Evolutionary conservation across 2,329 filamentous ascomycete genomes (phyloP), one percentile per base, ranked within the genome.

Genomic region (Fusarium pseudonygamai): DNA sequence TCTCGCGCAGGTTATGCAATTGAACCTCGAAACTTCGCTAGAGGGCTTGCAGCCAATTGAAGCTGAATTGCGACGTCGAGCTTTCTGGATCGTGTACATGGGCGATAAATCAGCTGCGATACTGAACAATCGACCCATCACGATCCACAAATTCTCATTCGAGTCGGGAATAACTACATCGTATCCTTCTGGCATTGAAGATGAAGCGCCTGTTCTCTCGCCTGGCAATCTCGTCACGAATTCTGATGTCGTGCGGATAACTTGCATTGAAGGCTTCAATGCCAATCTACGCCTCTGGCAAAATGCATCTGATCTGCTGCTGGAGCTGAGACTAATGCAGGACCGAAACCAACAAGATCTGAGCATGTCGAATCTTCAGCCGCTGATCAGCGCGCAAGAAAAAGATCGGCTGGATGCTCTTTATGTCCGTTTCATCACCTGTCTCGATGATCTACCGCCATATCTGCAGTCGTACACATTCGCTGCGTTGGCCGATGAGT

Each of bases 111-210:
- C 81, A 1, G 81, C 82, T 0, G 80, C 81, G 0, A 80, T 83
- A 14, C 64, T 84, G 10, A 84, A 84, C 56, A 81, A 82, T 8
- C 79, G 82, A 0, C 83, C 84, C 6, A 84, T 85, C 8, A 84
- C 83, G 1, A 81, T 86, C 16, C 83, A 85, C 71, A 82, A 83
- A 49, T 84, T 81, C 66, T 84, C 81, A 2, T 83, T 84, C 55
- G 81, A 84, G 32, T 75, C 78, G 1, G 82, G 81, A 12, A 84
- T 85, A 26, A 84, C 82, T 0, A 82, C 81, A 0, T 69, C 75
- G 1, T 82, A 81, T 47, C 81, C 80, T 2, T 77, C 77, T 4
- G 80, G 79, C 8, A 78, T 81, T 14, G 78, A 80, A 13, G 75
- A 79, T 7, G 74, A 77, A n/a, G 71, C 70, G 0, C 65, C 60